Conservation (phyloP, 176 grass and related monocot species). For the Paspalum vaginatum region DNA sequence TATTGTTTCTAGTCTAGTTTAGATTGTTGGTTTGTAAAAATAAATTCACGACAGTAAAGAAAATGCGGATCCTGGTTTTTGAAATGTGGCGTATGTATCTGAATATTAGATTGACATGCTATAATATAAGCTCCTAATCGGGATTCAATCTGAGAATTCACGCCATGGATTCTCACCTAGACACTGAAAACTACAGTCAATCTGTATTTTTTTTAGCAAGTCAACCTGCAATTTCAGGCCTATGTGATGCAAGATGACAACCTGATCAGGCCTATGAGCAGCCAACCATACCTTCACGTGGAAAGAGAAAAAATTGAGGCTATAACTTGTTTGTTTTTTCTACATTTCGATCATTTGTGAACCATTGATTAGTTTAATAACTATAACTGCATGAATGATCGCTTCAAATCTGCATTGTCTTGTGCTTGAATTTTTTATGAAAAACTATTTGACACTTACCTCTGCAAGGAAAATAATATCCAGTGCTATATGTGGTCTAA, state of each 20-base stretch:
- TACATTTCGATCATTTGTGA: no score
- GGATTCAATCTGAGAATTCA: not conserved
- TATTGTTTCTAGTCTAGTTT: no score
- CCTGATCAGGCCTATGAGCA: conserved; percentile 84
- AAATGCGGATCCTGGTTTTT: not conserved
- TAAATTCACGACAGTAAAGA: not conserved
- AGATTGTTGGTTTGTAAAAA: not conserved
- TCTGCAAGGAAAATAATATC: no score
- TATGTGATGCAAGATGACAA: conserved; percentile 97
- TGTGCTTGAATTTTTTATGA: no score
- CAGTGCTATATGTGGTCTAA: no score
- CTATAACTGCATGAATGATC: no score
- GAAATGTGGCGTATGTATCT: not conserved
- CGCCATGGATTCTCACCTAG: not conserved
- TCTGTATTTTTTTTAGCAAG: not conserved
- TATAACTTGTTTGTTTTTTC: no score
- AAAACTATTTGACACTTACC: no score
- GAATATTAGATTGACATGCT: not conserved
- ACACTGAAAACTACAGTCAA: not conserved
- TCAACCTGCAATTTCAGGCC: conserved; percentile 47
- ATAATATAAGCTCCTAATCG: not conserved
- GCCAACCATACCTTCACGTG: no score
- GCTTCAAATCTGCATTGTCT: no score
- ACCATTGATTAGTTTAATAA: no score
- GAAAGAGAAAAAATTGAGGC: no score